A percentile compares a stretch with the other conserved stretches of the same genome.
Evolutionary conservation across 768 basidiomycete species (phyloP).

Genomic region (Lactifluus piperatus): DNA sequence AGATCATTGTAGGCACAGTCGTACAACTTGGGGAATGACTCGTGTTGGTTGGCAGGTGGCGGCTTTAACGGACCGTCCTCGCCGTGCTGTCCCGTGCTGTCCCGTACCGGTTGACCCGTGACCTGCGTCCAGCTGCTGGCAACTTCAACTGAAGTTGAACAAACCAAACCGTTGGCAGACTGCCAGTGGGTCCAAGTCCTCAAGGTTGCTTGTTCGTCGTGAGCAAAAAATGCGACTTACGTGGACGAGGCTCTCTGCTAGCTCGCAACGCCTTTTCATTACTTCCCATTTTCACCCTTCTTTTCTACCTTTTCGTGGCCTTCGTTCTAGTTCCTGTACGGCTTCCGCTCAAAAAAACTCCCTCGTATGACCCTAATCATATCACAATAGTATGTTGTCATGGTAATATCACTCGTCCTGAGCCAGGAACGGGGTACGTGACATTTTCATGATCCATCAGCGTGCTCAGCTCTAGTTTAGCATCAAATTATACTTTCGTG

Average conservation of each 20-base stretch:
- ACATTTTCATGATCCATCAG: not conserved
- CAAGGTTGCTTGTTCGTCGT: too few species aligned
- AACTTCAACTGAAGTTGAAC: too few species aligned
- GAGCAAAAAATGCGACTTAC: not conserved
- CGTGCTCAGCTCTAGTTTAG: constrained; percentile 32
- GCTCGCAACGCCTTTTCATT: not conserved
- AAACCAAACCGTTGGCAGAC: too few species aligned
- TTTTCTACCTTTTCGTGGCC: not conserved
- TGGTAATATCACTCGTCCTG: constrained; percentile 49
- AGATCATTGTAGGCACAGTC: not conserved
- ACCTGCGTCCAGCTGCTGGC: too few species aligned
- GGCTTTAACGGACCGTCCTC: constrained; percentile 1
- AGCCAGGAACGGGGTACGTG: constrained; percentile 61
- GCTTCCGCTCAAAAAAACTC: not conserved
- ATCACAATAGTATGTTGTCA: constrained; percentile 29
- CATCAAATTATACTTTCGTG: constrained; percentile 84
- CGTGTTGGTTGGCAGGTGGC: not conserved
- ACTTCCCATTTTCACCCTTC: not conserved
- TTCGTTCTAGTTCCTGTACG: constrained; percentile 4
- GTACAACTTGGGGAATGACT: not conserved
- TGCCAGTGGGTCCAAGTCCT: too few species aligned
- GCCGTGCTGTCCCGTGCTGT: too few species aligned
- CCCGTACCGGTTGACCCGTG: too few species aligned
- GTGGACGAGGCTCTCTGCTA: constrained; percentile 4
- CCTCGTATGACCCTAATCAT: not conserved